Conservation (phyloP, 495 filamentous ascomycete genomes). For the Penicillium soppii region DNA sequence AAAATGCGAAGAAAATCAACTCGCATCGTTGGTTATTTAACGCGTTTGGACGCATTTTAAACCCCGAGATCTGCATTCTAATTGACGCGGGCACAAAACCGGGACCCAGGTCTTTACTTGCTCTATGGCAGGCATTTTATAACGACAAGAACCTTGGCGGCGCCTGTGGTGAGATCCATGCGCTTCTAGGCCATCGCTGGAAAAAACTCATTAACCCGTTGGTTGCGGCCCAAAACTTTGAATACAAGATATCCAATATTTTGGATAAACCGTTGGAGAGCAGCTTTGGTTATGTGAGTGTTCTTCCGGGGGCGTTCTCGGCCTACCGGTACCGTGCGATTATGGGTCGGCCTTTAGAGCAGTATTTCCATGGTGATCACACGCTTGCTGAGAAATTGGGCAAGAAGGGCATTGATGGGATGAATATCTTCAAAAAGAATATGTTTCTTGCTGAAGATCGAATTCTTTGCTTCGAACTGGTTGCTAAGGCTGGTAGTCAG, state of each 20-base stretch:
- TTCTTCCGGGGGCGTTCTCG: slow-evolving; percentile 95
- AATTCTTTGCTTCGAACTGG: slow-evolving; percentile 97
- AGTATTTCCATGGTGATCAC: slow-evolving; percentile 99
- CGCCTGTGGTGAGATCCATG: slow-evolving; percentile 97
- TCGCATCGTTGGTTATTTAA: slow-evolving; percentile 98
- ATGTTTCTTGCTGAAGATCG: slow-evolving; percentile 99
- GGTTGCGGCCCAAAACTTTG: slow-evolving; percentile 95
- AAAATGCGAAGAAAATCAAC: slow-evolving; percentile 99
- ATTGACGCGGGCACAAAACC: slow-evolving; percentile 96
- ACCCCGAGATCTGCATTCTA: slow-evolving; percentile 93
- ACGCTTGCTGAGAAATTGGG: slow-evolving; percentile 88
- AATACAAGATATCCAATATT: slow-evolving; percentile 99
- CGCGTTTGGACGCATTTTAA: slow-evolving; percentile 90
- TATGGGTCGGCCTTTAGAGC: slow-evolving; percentile 92
- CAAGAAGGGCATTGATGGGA: slow-evolving; percentile 98
- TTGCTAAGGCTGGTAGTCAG: slow-evolving; percentile 95
- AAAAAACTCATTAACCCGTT: slow-evolving; percentile 89
- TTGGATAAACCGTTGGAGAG: slow-evolving; percentile 95
- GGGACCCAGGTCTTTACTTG: slow-evolving; percentile 80
- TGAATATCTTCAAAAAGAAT: slow-evolving; percentile 99
- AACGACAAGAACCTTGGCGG: slow-evolving; percentile 97
- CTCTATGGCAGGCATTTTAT: slow-evolving; percentile 96
- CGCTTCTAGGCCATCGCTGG: slow-evolving; percentile 87
- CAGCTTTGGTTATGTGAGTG: slow-evolving; percentile 93
- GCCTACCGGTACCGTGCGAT: slow-evolving; percentile 96